phyloP scores from a whole-genome alignment of 495 filamentous ascomycete species.

The Penicillium nucicola region DNA sequence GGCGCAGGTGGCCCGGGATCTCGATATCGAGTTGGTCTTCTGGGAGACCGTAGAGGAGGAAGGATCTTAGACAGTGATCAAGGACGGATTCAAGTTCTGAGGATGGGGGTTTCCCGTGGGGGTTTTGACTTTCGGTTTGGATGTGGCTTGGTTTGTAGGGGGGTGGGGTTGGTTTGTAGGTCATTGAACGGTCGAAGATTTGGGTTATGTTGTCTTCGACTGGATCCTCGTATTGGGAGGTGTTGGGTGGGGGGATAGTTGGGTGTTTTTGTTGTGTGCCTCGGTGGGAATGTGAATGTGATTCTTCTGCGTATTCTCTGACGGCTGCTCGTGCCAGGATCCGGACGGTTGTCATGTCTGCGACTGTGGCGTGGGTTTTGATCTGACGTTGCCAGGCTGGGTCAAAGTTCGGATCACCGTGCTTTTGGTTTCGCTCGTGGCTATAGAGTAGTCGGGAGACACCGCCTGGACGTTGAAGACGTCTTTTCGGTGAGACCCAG shows the following conservation, averaged over 20 bases:
- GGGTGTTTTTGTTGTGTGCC: background rate
- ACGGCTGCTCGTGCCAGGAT: conserved; percentile 38
- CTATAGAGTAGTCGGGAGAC: conserved; percentile 22
- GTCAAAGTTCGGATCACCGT: conserved; percentile 30
- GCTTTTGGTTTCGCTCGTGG: conserved; percentile 18
- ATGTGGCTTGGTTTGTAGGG: background rate
- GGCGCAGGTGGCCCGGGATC: conserved; percentile 25
- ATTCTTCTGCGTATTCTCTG: conserved; percentile 21
- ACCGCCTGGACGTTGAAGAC: conserved; percentile 30
- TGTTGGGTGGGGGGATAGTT: too few relatives aligned
- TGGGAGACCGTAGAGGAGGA: conserved; percentile 27
- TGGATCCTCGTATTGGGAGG: background rate
- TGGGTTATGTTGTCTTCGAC: background rate
- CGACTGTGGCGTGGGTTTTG: conserved; percentile 26
- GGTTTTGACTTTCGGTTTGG: background rate
- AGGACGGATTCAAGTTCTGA: conserved; percentile 22
- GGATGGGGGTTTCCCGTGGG: conserved; percentile 7
- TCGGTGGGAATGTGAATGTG: background rate
- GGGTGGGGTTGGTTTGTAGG: conserved; percentile 5
- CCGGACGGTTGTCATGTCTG: conserved; percentile 41
- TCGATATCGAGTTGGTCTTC: conserved; percentile 35
- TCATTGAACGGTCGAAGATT: background rate
- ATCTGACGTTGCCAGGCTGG: conserved; percentile 22
- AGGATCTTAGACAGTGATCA: conserved; percentile 36
- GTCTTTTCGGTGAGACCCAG: conserved; percentile 11